Evolutionary conservation across 441 rosid species (phyloP).

Genomic region (Syzygium malaccense): DNA sequence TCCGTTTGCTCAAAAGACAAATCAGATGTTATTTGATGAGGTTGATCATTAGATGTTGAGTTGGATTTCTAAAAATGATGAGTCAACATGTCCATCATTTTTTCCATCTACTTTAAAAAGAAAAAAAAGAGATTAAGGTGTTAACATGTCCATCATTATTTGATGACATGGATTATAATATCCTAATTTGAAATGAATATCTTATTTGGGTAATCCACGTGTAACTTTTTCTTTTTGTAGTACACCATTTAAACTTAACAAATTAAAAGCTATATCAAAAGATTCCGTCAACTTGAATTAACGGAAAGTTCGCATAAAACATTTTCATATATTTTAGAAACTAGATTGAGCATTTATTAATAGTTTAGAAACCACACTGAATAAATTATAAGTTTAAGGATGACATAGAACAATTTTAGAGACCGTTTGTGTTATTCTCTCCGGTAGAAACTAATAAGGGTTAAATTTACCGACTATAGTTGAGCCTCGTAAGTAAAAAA

Average conservation of each 20-base stretch:
- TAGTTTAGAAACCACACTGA: too few species aligned
- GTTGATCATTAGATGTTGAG: not conserved
- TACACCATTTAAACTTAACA: not conserved
- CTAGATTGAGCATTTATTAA: not conserved
- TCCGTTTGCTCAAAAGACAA: not conserved
- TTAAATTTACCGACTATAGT: not conserved
- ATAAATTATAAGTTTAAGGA: not conserved
- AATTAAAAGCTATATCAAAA: not conserved
- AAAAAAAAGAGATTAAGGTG: not conserved
- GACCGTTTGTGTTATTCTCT: not conserved
- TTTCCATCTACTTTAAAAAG: not conserved
- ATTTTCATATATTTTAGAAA: not conserved
- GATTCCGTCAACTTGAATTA: not conserved
- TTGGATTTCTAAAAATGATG: not conserved
- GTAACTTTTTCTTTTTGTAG: not conserved
- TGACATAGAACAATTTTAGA: not conserved
- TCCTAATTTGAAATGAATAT: not conserved
- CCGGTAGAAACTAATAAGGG: not conserved
- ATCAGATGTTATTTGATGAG: not conserved
- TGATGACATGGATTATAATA: not conserved
- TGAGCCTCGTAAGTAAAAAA: not conserved
- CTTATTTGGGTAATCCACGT: not conserved
- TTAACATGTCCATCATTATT: not conserved
- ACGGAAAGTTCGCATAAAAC: not conserved
- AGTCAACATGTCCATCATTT: not conserved